These are phyloP conservation scores for Coemansia sp. DNA, from an alignment of 371 early-diverging fungal species.

Conservation along the genomic window DNA sequence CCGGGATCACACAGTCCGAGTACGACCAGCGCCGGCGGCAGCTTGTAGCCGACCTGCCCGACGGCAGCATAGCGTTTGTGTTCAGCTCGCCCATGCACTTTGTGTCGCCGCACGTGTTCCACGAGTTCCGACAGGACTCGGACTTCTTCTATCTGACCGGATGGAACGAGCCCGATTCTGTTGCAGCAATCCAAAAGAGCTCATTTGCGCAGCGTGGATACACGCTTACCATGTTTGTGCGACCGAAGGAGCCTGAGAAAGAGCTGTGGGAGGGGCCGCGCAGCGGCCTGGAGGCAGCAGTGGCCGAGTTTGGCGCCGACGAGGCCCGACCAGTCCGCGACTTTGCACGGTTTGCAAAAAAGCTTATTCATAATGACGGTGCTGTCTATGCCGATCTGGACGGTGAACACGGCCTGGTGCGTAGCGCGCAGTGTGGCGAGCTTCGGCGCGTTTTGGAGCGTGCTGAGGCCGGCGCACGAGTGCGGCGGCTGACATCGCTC, in stretches of 20 bases:
- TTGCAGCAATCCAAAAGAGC: conserved; percentile 67
- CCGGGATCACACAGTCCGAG: conserved; percentile 70
- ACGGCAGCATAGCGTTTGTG: conserved; percentile 67
- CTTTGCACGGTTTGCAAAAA: conserved; percentile 15
- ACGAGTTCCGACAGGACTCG: conserved; percentile 92
- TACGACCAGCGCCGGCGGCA: conserved; percentile 72
- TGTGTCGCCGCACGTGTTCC: conserved; percentile 89
- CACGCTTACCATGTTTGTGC: conserved; percentile 85
- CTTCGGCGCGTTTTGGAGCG: conserved; percentile 15
- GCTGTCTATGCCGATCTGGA: conserved; percentile 29
- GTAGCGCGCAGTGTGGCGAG: conserved; percentile 14
- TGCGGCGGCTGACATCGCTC: conserved; percentile 29
- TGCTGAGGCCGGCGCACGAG: conserved; percentile 16
- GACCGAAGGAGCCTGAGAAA: conserved; percentile 65
- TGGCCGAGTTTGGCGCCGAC: conserved; percentile 81
- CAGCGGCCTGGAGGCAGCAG: conserved; percentile 79
- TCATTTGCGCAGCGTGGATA: conserved; percentile 64
- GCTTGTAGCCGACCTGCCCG: conserved; percentile 64
- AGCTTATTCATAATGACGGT: conserved; percentile 6
- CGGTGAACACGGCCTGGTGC: conserved; percentile 20
- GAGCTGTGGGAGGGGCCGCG: conserved; percentile 95
- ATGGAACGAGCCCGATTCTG: conserved; percentile 89
- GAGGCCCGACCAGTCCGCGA: conserved; percentile 58
- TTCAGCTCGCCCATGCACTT: conserved; percentile 81
- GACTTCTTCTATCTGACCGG: conserved; percentile 87